These are phyloP conservation scores for Leucaena leucocephala DNA, from an alignment of 306 rosid species.

Conservation along the genomic window DNA sequence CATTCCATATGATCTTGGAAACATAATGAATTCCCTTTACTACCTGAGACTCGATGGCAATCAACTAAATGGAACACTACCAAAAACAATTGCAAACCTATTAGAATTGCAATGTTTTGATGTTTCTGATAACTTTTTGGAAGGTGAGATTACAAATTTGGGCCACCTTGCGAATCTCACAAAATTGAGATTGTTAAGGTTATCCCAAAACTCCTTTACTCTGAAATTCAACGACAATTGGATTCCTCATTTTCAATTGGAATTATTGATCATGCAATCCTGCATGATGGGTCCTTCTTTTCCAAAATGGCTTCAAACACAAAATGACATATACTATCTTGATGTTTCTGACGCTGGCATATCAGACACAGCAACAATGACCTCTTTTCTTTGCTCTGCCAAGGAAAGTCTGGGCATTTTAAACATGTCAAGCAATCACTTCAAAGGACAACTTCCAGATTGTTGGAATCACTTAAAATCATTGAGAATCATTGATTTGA, in stretches of 20 bases:
- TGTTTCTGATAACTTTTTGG: neutral
- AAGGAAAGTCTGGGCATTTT: neutral
- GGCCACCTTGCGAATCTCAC: slow-evolving; percentile 15
- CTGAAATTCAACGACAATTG: slow-evolving; percentile 8
- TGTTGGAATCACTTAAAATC: neutral
- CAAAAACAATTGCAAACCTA: neutral
- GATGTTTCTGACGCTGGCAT: neutral
- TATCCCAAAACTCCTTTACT: neutral
- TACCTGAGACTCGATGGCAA: neutral
- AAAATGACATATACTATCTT: neutral
- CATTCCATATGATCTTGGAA: neutral
- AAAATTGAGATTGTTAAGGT: fast-evolving
- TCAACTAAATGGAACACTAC: neutral
- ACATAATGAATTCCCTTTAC: neutral
- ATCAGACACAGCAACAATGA: neutral
- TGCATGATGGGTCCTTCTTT: neutral
- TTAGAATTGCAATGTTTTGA: neutral
- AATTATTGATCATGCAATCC: fast-evolving
- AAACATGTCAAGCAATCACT: neutral
- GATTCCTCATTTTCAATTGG: slow-evolving; percentile 34
- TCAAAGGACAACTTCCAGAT: neutral
- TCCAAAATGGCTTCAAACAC: slow-evolving; percentile 36
- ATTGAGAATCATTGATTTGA: neutral
- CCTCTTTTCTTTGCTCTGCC: neutral
- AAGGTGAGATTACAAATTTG: neutral